Evolutionary conservation across 2,329 filamentous ascomycete species (phyloP).

Genomic region (Drechslera avenae): DNA sequence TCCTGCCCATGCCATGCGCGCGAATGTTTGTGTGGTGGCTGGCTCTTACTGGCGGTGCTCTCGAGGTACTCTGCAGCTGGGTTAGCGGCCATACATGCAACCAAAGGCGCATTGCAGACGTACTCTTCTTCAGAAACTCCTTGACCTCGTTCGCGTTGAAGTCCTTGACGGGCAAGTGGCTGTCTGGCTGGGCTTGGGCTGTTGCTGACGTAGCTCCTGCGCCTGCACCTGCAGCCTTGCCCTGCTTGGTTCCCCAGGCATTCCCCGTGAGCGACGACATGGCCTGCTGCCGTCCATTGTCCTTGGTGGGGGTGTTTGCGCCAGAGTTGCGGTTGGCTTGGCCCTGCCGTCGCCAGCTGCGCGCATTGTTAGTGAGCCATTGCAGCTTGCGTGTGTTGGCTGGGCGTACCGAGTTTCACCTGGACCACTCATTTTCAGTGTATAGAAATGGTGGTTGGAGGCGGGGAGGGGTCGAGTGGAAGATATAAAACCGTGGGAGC

Average conservation of each 20-base stretch:
- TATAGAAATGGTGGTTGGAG: conserved; percentile 29
- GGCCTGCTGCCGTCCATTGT: conserved; percentile 42
- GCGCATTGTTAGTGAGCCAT: conserved; percentile 20
- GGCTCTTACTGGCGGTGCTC: conserved; percentile 34
- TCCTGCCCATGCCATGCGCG: conserved; percentile 10
- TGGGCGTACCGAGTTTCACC: conserved; percentile 44
- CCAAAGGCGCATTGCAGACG: conserved; percentile 10
- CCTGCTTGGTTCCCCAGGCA: conserved; percentile 42
- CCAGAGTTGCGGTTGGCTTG: conserved; percentile 41
- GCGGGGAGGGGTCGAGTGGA: conserved; percentile 33
- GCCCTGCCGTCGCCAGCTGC: conserved; percentile 45
- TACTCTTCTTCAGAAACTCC: conserved; percentile 50
- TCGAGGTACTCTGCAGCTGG: conserved; percentile 33
- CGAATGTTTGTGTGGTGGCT: neutral
- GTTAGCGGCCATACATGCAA: conserved; percentile 21
- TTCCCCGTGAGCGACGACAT: conserved; percentile 40
- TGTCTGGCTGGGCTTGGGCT: conserved; percentile 31
- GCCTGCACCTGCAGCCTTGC: conserved; percentile 23
- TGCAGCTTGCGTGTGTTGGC: neutral
- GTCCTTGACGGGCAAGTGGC: conserved; percentile 45
- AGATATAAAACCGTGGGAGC: conserved; percentile 38
- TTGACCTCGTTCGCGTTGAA: conserved; percentile 54
- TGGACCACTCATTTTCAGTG: conserved; percentile 46
- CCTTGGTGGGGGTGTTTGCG: conserved; percentile 42
- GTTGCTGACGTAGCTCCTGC: conserved; percentile 16